These are phyloP conservation scores for Lepiota subincarnata DNA, from an alignment of 768 basidiomycete genomes.

Conservation along the genomic window DNA sequence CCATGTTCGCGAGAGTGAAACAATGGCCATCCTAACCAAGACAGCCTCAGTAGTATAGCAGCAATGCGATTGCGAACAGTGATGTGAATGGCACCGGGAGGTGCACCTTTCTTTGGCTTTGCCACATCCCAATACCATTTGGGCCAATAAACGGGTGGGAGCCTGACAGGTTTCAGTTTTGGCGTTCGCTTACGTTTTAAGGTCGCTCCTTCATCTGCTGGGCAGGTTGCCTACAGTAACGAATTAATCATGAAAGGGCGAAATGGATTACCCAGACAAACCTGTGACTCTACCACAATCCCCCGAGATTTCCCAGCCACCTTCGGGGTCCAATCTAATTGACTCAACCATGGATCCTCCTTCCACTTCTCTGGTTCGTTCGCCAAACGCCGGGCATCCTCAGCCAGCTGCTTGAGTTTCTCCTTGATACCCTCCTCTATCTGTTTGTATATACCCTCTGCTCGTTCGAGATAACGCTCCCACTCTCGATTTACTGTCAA, in stretches of 20 bases:
- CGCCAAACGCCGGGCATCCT: constrained; percentile 63
- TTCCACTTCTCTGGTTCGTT: constrained; percentile 49
- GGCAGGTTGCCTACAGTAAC: not conserved
- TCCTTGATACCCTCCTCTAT: constrained; percentile 79
- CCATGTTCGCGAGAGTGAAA: constrained; percentile 84
- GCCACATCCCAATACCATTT: constrained; percentile 96
- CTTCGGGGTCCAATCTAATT: constrained; percentile 96
- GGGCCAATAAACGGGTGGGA: constrained; percentile 70
- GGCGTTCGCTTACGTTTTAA: constrained; percentile 24
- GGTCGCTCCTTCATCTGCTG: not conserved
- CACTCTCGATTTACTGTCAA: constrained; percentile 88
- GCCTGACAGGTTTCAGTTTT: constrained; percentile 34
- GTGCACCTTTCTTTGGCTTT: constrained; percentile 61
- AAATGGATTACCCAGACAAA: constrained; percentile 16
- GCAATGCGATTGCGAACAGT: constrained; percentile 80
- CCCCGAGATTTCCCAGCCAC: constrained; percentile 67
- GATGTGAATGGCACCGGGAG: constrained; percentile 76
- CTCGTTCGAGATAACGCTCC: constrained; percentile 75
- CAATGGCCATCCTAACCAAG: constrained; percentile 85
- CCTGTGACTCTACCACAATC: constrained; percentile 24
- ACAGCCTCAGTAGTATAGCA: constrained; percentile 79
- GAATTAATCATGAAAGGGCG: not conserved
- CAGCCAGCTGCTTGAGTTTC: constrained; percentile 63
- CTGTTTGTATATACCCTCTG: constrained; percentile 68
- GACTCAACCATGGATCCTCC: constrained; percentile 78